A percentile compares a stretch with the other conserved stretches of the same genome.
phyloP scores from a whole-genome alignment of 2,329 filamentous ascomycete species.

The Arthrobotrys iridis region DNA sequence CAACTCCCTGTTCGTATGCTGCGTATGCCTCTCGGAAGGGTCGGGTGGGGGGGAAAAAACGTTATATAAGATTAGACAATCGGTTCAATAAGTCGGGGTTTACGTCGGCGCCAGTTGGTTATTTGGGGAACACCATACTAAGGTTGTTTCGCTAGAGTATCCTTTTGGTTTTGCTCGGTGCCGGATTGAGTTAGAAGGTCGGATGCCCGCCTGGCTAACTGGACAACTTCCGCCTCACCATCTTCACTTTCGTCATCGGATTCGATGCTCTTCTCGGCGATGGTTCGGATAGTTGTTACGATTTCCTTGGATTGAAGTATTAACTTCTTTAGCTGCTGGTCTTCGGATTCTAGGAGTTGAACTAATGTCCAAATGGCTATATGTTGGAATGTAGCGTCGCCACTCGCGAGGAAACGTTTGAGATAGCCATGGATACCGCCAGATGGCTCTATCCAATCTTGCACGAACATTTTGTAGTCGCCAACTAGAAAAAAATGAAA shows the following conservation, averaged over 20 bases:
- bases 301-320: slow-evolving; percentile 92
- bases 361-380: slow-evolving; percentile 98
- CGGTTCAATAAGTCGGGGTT: slow-evolving; percentile 19
- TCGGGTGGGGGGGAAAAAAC: slow-evolving; percentile 16
- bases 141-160: slow-evolving; percentile 63
- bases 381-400: slow-evolving; percentile 97
- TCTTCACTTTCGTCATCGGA: slow-evolving; percentile 73
- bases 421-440: slow-evolving; percentile 97
- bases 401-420: slow-evolving; percentile 88
- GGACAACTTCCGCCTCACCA: slow-evolving; percentile 58
- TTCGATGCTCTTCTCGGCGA: slow-evolving; percentile 88
- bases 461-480: slow-evolving; percentile 94
- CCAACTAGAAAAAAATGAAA: slow-evolving; percentile 75
- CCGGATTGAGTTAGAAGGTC: slow-evolving; percentile 81
- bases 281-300: slow-evolving; percentile 88
- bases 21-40: slow-evolving; percentile 21
- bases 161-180: slow-evolving; percentile 80
- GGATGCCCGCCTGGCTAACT: slow-evolving; percentile 84
- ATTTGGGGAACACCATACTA: slow-evolving; percentile 50
- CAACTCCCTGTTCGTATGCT: slow-evolving; percentile 31
- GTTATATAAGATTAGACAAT: slow-evolving; percentile 3
- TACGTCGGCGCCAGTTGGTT: slow-evolving; percentile 34
- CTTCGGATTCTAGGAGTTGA: slow-evolving; percentile 93
- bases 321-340: slow-evolving; percentile 84
- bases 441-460: slow-evolving; percentile 90